Conservation (phyloP, 805 yeast species). For the Lipomyces anomalus region DNA sequence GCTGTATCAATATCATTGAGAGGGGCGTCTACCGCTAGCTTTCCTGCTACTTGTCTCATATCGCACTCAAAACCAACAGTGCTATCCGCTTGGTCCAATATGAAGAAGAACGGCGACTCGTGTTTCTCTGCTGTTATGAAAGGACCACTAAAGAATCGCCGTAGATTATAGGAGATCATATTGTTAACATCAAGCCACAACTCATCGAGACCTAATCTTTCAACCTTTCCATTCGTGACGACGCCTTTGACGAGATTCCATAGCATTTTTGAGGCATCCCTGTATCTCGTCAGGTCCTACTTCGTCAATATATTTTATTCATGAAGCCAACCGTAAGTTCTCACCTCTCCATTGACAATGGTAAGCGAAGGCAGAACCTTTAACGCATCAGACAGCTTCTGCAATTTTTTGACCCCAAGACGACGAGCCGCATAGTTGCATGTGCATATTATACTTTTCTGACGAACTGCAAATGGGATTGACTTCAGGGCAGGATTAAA, state of each 20-base stretch:
- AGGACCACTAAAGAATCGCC: not conserved
- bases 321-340: too few species aligned
- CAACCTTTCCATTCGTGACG: constrained; percentile 8
- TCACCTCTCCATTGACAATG: constrained; percentile 14
- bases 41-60: constrained; percentile 3
- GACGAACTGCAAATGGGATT: constrained; percentile 14
- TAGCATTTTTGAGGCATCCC: constrained; percentile 9
- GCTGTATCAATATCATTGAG: not conserved
- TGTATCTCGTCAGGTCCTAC: constrained; percentile 9
- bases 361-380: constrained; percentile 5
- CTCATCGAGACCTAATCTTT: constrained; percentile 13
- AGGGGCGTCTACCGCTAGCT: constrained; percentile 1
- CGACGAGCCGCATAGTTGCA: constrained; percentile 14
- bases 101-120: constrained; percentile 1
- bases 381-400: constrained; percentile 4
- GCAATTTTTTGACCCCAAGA: constrained; percentile 7
- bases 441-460: constrained; percentile 11
- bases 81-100: not conserved
- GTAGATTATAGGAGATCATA: constrained; percentile 6
- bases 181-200: constrained; percentile 10
- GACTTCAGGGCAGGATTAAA: constrained; percentile 4
- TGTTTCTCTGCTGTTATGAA: not conserved
- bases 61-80: constrained; percentile 2
- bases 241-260: constrained; percentile 3
- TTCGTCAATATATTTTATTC: not conserved